phyloP scores from a whole-genome alignment of 305 asterid genomes.

The Solanum hybrid region DNA sequence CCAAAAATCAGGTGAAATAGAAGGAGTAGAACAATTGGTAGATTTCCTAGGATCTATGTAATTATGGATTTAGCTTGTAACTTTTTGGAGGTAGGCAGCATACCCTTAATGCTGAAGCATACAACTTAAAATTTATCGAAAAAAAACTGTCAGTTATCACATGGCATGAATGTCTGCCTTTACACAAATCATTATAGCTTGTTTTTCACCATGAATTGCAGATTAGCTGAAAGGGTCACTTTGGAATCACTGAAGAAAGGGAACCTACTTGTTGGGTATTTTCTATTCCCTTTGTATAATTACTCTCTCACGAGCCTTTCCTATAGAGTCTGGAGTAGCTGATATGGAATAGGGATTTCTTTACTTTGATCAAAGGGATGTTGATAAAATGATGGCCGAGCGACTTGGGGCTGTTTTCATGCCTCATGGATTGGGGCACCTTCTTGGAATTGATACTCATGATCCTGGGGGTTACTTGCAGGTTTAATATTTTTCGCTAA shows the following conservation, averaged over 20 bases:
- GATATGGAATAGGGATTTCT: background rate
- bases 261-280: conserved; percentile 66
- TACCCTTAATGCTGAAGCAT: no score
- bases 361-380: conserved; percentile 35
- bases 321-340: background rate
- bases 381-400: conserved; percentile 67
- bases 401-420: conserved; percentile 81
- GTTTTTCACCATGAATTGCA: conserved; percentile 21
- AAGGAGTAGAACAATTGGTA: no score
- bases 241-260: conserved; percentile 73
- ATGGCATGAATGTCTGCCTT: background rate
- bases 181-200: background rate
- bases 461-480: conserved; percentile 90
- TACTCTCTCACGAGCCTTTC: conserved; percentile 1
- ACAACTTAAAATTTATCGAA: no score
- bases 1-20: background rate
- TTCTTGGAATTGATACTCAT: conserved; percentile 91
- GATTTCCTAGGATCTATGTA: no score
- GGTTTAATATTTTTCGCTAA: conserved; percentile 26
- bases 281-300: conserved; percentile 2
- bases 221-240: conserved; percentile 70
- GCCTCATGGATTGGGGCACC: conserved; percentile 98
- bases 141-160: background rate
- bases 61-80: no score
- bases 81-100: no score